Evolutionary conservation across 2,329 filamentous ascomycete species (phyloP).

Genomic region (Fusarium illudens): DNA sequence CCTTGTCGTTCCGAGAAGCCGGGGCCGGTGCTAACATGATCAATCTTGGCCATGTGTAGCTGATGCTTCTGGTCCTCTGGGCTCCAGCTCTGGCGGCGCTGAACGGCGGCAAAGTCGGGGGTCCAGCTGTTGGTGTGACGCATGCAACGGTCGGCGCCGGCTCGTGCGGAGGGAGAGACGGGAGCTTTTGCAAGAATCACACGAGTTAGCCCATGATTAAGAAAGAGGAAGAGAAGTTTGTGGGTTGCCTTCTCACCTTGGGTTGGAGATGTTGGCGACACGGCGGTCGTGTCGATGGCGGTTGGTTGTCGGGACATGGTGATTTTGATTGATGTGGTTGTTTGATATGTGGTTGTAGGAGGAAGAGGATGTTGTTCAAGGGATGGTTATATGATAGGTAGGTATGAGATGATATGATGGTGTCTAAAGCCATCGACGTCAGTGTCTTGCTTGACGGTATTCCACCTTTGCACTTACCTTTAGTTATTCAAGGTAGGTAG

Average conservation of each 20-base stretch:
- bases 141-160: slow-evolving; percentile 46
- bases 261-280: slow-evolving; percentile 16
- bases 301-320: slow-evolving; percentile 33
- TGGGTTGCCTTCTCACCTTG: slow-evolving; percentile 10
- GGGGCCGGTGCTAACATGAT: slow-evolving; percentile 47
- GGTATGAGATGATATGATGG: not conserved
- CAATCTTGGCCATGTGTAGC: slow-evolving; percentile 57
- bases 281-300: slow-evolving; percentile 15
- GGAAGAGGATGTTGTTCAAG: not conserved
- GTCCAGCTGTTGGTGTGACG: slow-evolving; percentile 54
- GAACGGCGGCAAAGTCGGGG: slow-evolving; percentile 47
- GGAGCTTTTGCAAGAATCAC: slow-evolving; percentile 14
- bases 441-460: not conserved
- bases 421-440: not conserved
- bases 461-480: not conserved
- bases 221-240: not conserved
- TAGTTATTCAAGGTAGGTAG: not conserved
- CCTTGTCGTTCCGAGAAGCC: slow-evolving; percentile 54
- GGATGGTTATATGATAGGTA: slow-evolving; percentile 5
- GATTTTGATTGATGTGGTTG: not conserved
- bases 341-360: not conserved
- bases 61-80: slow-evolving; percentile 63
- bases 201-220: slow-evolving; percentile 18
- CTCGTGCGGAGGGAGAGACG: slow-evolving; percentile 30
- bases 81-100: slow-evolving; percentile 61